Conservation (phyloP, 2,329 filamentous ascomycete species). For the Xylariaceae sp. region DNA sequence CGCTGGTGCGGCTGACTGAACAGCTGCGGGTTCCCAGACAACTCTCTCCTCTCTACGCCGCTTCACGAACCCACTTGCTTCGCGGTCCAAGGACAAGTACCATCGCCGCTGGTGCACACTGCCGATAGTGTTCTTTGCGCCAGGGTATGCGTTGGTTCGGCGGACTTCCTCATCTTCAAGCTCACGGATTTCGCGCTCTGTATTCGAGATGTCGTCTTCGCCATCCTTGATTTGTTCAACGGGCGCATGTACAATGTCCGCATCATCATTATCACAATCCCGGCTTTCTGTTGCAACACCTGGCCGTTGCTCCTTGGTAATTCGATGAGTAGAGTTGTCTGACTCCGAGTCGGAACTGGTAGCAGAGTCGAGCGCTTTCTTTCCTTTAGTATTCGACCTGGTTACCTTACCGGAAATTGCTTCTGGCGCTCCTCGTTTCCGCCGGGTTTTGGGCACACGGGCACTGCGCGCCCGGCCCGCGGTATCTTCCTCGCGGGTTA, state of each 20-base stretch:
- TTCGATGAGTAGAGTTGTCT: neutral
- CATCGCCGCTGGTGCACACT: constrained; percentile 65
- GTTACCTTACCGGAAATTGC: constrained; percentile 4
- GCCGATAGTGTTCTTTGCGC: constrained; percentile 60
- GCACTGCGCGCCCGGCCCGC: constrained; percentile 29
- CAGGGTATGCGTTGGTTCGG: constrained; percentile 60
- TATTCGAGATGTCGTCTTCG: constrained; percentile 32
- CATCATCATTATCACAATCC: constrained; percentile 14
- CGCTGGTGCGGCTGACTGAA: neutral
- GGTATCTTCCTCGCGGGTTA: constrained; percentile 44
- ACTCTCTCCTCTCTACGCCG: constrained; percentile 24
- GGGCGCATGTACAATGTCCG: constrained; percentile 22
- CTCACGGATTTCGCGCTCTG: constrained; percentile 42
- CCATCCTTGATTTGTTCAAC: constrained; percentile 15
- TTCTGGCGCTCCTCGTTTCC: constrained; percentile 27
- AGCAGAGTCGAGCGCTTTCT: constrained; percentile 6
- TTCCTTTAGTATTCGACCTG: constrained; percentile 12
- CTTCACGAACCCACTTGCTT: constrained; percentile 53
- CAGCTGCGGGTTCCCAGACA: constrained; percentile 23
- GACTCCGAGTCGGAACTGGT: constrained; percentile 21
- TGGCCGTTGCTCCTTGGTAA: neutral
- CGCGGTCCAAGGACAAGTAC: constrained; percentile 61
- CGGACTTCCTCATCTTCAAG: constrained; percentile 52
- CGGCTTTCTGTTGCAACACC: neutral
- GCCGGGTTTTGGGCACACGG: constrained; percentile 22